These are phyloP conservation scores for Russula abietina DNA, from an alignment of 768 basidiomycete species.

Conservation along the genomic window DNA sequence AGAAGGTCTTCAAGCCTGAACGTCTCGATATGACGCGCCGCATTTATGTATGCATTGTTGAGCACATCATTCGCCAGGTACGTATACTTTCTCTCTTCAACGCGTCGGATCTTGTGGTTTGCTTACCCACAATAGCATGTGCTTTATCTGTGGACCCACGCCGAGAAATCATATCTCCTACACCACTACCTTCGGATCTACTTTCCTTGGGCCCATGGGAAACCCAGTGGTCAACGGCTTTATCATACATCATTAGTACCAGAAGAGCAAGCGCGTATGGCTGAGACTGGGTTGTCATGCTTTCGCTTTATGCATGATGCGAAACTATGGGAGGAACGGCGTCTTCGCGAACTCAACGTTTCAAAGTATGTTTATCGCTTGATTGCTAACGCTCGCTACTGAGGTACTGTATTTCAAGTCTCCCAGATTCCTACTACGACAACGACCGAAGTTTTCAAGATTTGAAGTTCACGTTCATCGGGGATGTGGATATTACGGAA, in stretches of 20 bases:
- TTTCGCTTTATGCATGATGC: slow-evolving; percentile 18
- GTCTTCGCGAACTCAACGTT: slow-evolving; percentile 3
- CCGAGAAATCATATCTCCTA: slow-evolving; percentile 17
- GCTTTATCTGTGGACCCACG: slow-evolving; percentile 19
- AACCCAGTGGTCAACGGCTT: slow-evolving; percentile 6
- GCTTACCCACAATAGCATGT: slow-evolving; percentile 11
- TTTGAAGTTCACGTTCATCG: slow-evolving; percentile 11
- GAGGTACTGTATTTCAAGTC: neutral
- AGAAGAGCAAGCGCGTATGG: slow-evolving; percentile 18
- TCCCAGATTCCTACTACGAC: slow-evolving; percentile 7
- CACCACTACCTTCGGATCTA: slow-evolving; percentile 19
- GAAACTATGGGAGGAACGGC: slow-evolving; percentile 18
- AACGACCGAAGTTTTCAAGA: slow-evolving; percentile 7
- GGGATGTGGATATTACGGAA: slow-evolving; percentile 8
- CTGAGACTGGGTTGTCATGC: slow-evolving; percentile 13
- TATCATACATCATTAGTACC: slow-evolving; percentile 8
- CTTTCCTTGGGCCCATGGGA: slow-evolving; percentile 21
- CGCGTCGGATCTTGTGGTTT: neutral
- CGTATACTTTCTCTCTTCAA: neutral
- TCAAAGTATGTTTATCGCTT: neutral
- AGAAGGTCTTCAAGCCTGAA: slow-evolving; percentile 18
- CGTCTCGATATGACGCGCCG: slow-evolving; percentile 13
- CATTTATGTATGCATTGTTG: slow-evolving; percentile 11
- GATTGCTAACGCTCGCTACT: neutral
- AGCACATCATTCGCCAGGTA: slow-evolving; percentile 13